Evolutionary conservation across 345 rosid genomes (phyloP), one percentile per base, ranked within the genome.

Genomic region (Dimocarpus longan): DNA sequence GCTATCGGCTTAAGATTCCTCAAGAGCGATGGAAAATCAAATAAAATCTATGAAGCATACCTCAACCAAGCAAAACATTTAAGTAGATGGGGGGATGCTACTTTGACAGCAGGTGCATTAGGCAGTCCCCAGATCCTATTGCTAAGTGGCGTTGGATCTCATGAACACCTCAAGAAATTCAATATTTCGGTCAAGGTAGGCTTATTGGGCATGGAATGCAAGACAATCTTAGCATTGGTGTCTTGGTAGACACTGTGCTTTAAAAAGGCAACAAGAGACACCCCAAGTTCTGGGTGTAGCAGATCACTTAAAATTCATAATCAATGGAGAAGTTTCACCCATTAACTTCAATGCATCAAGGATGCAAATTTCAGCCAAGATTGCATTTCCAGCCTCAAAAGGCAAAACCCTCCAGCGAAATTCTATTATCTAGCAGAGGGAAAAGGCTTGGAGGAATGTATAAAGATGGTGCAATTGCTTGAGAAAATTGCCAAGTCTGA

Each of bases 91-190:
- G 94, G 93, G 0, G 95, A 91, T 44, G 90, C 88, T 46, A 46
- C 5, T 7, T 11, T 46, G 12, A 7, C 52, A 7, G 8, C 52
- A 46, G 52, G 52, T 0, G 88, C 95, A 70, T 52, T 91, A 75
- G 93, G 94, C 46, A 92, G 97, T 73, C 95, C 97, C 0, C 93
- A 90, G 37, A 84, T 91, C 75, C 90, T 92, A 5, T 68, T 90
- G 79, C 79, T 90, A 37, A 91, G 91, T 32, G 94, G 93, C 26
- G 86, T 91, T 8, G 97, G 95, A 73, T 93, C 93, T 2, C 76
- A 66, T 6, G 74, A 80, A 43, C 91, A 89, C 76, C 87, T 90
- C 1, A 71, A 78, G 16, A 81, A 78, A 75, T 76, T 90, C 69
- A 71, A 81, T 70, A 90, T 91, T 78, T 82, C 91, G 24, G 66